Percentiles rank a stretch among this genome's conserved stretches.
These are phyloP conservation scores for Debaryomyces singareniensis DNA, from an alignment of 1,139 yeast species.

Conservation along the genomic window DNA sequence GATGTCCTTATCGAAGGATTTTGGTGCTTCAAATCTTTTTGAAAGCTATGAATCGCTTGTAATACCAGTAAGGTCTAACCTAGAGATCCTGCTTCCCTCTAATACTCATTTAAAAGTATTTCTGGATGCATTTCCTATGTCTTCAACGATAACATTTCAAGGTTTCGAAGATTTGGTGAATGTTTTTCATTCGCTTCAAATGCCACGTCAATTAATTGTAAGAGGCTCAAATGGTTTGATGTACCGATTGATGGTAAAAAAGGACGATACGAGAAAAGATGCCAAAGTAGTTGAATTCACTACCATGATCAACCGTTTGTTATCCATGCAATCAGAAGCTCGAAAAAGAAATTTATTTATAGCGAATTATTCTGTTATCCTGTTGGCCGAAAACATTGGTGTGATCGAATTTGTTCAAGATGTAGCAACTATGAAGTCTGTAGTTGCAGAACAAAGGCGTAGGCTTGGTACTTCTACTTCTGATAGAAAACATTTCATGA, in stretches of 20 bases:
- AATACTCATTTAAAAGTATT: conserved; percentile 34
- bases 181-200: conserved; percentile 76
- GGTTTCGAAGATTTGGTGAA: conserved; percentile 58
- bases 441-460: conserved; percentile 43
- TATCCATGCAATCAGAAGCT: conserved; percentile 64
- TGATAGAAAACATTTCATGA: conserved; percentile 29
- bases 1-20: conserved; percentile 35
- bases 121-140: conserved; percentile 49
- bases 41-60: conserved; percentile 61
- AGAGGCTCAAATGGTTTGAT: conserved; percentile 71
- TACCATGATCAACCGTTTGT: conserved; percentile 71
- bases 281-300: conserved; percentile 93
- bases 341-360: conserved; percentile 66
- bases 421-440: conserved; percentile 72
- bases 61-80: conserved; percentile 73
- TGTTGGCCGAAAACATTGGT: conserved; percentile 82
- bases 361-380: conserved; percentile 82
- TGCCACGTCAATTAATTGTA: conserved; percentile 73
- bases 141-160: conserved; percentile 47
- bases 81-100: conserved; percentile 61
- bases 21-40: conserved; percentile 39
- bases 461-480: conserved; percentile 26
- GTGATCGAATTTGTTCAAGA: conserved; percentile 90
- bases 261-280: conserved; percentile 93
- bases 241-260: conserved; percentile 75